Conservation (phyloP, 2,329 filamentous ascomycete genomes). For the Penicillium sp. region DNA sequence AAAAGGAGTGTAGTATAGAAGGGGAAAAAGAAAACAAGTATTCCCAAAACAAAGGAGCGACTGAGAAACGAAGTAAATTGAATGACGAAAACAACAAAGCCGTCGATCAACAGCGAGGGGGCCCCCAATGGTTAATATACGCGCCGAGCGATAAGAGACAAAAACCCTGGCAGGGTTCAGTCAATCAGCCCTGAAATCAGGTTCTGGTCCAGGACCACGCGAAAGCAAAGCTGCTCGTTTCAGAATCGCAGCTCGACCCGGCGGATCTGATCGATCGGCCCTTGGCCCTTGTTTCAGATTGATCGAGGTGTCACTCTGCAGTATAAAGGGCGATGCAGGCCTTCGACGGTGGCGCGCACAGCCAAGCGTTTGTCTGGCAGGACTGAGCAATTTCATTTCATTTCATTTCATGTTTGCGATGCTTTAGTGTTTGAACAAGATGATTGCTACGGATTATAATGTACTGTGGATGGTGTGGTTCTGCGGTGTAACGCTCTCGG, state of each 20-base stretch:
- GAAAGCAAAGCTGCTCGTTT: too few species aligned
- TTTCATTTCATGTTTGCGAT: neutral
- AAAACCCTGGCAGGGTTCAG: too few species aligned
- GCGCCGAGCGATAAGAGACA: neutral
- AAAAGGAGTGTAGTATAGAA: slow-evolving; percentile 12
- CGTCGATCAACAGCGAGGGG: neutral
- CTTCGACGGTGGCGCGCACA: neutral
- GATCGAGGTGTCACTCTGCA: neutral
- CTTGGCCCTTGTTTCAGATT: neutral
- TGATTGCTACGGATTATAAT: too few species aligned
- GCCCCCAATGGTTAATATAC: neutral
- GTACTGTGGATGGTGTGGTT: too few species aligned
- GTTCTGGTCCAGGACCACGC: too few species aligned
- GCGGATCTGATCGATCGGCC: neutral
- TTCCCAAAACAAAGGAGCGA: neutral
- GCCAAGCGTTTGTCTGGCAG: neutral
- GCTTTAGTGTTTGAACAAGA: too few species aligned
- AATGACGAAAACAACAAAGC: neutral
- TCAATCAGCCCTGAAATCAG: too few species aligned
- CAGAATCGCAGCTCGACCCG: too few species aligned
- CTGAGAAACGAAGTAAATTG: neutral
- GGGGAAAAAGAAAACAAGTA: slow-evolving; percentile 5
- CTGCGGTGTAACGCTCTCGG: too few species aligned
- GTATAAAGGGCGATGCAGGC: neutral
- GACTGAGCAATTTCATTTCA: too few species aligned